Evolutionary conservation across 768 basidiomycete genomes (phyloP), one percentile per base, ranked within the genome.

Genomic region (Pholiota microspora): DNA sequence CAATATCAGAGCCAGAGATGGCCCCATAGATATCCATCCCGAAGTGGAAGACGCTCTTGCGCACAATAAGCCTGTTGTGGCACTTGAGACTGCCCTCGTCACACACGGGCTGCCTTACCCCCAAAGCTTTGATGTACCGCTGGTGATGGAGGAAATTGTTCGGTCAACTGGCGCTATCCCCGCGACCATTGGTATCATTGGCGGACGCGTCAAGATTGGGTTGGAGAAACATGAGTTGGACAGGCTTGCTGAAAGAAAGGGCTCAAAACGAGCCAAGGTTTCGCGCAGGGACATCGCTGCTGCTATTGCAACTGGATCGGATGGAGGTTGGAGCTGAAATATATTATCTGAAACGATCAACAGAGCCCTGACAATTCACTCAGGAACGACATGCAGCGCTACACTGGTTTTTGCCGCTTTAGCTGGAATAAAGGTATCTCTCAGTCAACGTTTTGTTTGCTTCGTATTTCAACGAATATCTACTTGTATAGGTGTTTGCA

Each of bases 101-200:
- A 94, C 94, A 1, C 93, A 98, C 75, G 96, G 94, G 16, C 84
- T 96, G 73, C 92, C 93, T 0, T 84, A 84, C 59, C 94, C 94
- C 0, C 76, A 77, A 32, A 95, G 93, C 64, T 67, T 88, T 5
- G 75, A 85, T 24, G 85, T 89, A 21, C 86, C 92, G 0, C 71
- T 73, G 28, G 84, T 85, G 5, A 76, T 96, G 16, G 92, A 94
- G 68, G 66, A 64, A 6, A 86, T 89, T 46, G 86, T 96, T 27
- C 78, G 93, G 55, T 77, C 79, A 2, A 81, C 82, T 28, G 88
- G 89, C 3, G 83, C 86, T n/a, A 73, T 88, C 21, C 97, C 97
- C 6, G 95, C 96, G 0, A 98, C 94, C 1, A 89, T 98, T 57
- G 94, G 87, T 12, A 68, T 99, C 42, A 74, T 98, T 25, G 77